A percentile compares a stretch with the other conserved stretches of the same genome.
These are phyloP conservation scores for Helenozyma baotianmanensis DNA, from an alignment of 805 yeast genomes.

Conservation along the genomic window DNA sequence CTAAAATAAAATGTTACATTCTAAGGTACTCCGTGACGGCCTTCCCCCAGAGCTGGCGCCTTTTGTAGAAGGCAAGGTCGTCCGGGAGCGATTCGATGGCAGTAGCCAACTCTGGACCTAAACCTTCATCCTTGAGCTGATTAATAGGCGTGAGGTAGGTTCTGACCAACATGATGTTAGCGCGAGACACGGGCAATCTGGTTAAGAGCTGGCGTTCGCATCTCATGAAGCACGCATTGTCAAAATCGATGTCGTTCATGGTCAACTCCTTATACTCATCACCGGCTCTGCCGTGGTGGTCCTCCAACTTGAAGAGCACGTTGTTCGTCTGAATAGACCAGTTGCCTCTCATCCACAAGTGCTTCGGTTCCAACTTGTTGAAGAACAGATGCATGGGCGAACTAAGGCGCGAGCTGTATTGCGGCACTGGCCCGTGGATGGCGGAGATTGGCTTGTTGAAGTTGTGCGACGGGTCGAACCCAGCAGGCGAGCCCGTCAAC, in stretches of 20 bases:
- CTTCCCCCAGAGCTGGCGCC: conserved; percentile 34
- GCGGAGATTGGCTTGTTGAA: conserved; percentile 51
- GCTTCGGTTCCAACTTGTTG: conserved; percentile 46
- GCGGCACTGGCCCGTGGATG: conserved; percentile 72
- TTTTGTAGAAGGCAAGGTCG: conserved; percentile 35
- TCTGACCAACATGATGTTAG: conserved; percentile 33
- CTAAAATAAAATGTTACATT: no score
- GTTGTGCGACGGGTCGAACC: conserved; percentile 59
- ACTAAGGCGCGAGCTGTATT: conserved; percentile 51
- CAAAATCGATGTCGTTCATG: conserved; percentile 33
- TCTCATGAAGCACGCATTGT: conserved; percentile 28
- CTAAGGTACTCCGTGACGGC: conserved; percentile 30
- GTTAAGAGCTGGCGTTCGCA: conserved; percentile 36
- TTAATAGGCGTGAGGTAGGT: conserved; percentile 32
- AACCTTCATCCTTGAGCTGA: conserved; percentile 28
- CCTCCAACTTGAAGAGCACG: conserved; percentile 42
- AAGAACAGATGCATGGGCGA: conserved; percentile 67
- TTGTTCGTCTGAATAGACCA: conserved; percentile 68
- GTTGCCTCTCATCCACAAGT: conserved; percentile 59
- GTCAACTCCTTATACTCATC: conserved; percentile 29
- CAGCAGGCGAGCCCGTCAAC: conserved; percentile 63
- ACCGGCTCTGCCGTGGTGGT: conserved; percentile 39
- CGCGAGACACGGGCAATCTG: conserved; percentile 32
- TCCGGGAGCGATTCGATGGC: conserved; percentile 37
- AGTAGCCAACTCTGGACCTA: conserved; percentile 23